Evolutionary conservation across 352 stramenopile genomes (phyloP), one percentile per base, ranked within the genome.

Genomic region (Phytophthora tentaculata): DNA sequence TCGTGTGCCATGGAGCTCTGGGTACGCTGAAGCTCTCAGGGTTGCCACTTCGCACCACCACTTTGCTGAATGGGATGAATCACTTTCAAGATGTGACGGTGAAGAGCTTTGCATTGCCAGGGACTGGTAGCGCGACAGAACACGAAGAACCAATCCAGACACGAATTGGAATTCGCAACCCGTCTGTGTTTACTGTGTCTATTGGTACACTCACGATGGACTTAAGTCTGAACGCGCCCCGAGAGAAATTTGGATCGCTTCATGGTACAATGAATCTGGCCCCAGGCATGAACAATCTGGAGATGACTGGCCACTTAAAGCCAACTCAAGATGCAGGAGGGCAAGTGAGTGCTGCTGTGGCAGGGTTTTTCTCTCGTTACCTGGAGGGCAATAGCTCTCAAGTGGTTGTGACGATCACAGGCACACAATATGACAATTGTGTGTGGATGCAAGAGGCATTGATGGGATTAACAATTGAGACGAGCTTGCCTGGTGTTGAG

Each of bases 301-400:
- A 68, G 28, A 70, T 94, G 62, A 51, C 61, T 20, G 86, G 86
- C 1, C 37, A 67, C 16, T 68, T 94, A n/a, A 66, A 84, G 12
- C 86, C 86, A 16, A 70, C 63, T 3, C 10, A 72, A 29, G 81
- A 92, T 56, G 12, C 64, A 23, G 45, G 56, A 19, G 84, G 82
- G 4, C 57, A 68, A 53, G 80, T 90, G 47, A 92, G 84, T 59
- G 57, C 71, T 49, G 74, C 63, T 3, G 74, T 94, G 0, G 68
- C 76, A 2, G 64, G 26, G 10, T 91, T 94, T 69, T 94, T 94
- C 59, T 94, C 86, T 13, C 77, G 54, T 8, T 94, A 92, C 41
- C 61, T 94, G 2, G 61, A 77, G 12, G 82, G 86, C 1, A 70
- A 81, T 19, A 69, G 71, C n/a, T 91, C 83, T 20, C 76, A 66